Conservation (phyloP, 1,139 yeast species). For the Starmera stellimalicola region DNA sequence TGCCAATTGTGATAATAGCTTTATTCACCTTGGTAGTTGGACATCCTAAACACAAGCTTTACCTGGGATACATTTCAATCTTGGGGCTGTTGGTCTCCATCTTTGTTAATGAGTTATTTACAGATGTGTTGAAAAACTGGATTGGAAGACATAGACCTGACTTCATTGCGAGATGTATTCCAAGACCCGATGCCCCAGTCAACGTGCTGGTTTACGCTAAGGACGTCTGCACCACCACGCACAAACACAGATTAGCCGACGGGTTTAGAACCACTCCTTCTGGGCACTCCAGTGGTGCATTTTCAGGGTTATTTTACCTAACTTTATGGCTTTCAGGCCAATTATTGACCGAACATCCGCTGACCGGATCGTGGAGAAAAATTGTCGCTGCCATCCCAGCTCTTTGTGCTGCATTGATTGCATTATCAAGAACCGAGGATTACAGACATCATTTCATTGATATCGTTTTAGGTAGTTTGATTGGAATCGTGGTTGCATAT, state of each 20-base stretch:
- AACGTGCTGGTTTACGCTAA: conserved; percentile 41
- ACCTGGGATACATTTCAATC: conserved; percentile 39
- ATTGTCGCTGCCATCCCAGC: conserved; percentile 32
- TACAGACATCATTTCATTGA: conserved; percentile 74
- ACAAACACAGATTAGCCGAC: conserved; percentile 38
- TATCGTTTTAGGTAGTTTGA: conserved; percentile 46
- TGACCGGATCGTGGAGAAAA: conserved; percentile 49
- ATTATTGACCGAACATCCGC: conserved; percentile 30
- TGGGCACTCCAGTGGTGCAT: conserved; percentile 61
- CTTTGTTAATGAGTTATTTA: conserved; percentile 44
- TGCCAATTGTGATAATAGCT: conserved; percentile 32
- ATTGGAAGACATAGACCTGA: conserved; percentile 77
- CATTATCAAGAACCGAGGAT: conserved; percentile 66
- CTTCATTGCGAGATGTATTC: conserved; percentile 62
- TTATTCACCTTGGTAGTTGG: conserved; percentile 26
- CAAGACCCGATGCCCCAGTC: conserved; percentile 36
- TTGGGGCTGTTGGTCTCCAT: conserved; percentile 45
- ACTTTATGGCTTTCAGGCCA: conserved; percentile 63
- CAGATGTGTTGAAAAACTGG: conserved; percentile 61
- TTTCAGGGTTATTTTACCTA: conserved; percentile 57
- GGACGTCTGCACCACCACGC: conserved; percentile 54
- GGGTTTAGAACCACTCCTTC: conserved; percentile 78
- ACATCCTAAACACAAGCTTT: conserved; percentile 31
- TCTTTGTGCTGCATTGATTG: conserved; percentile 54
- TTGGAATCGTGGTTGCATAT: conserved; percentile 39